phyloP scores from a whole-genome alignment of 208 protist species.

The Acanthamoeba quina region DNA sequence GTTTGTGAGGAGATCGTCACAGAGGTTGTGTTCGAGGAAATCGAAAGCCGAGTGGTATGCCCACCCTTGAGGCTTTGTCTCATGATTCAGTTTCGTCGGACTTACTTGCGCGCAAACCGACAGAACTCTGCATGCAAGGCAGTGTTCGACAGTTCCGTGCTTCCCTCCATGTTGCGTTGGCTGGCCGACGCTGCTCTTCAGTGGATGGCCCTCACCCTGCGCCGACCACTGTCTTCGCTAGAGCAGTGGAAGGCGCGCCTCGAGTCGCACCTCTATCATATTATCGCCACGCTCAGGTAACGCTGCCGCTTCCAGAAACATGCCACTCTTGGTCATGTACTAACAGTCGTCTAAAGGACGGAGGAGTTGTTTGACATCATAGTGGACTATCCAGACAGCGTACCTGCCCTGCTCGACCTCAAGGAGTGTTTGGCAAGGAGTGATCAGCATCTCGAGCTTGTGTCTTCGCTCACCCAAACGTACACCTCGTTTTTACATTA shows the following conservation, averaged over 20 bases:
- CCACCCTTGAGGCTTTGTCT: not conserved
- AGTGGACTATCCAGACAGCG: constrained; percentile 62
- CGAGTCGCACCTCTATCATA: constrained; percentile 41
- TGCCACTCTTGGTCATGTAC: not conserved
- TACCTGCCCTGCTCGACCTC: constrained; percentile 31
- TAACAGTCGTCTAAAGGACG: not conserved
- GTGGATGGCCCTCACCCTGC: constrained; percentile 18
- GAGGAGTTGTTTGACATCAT: constrained; percentile 61
- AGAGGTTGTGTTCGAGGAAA: constrained; percentile 32
- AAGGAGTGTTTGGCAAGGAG: constrained; percentile 40
- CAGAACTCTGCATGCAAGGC: constrained; percentile 40
- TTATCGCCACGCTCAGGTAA: constrained; percentile 9
- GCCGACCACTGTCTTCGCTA: not conserved
- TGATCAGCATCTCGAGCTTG: constrained; percentile 41
- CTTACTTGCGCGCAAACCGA: not conserved
- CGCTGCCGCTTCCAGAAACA: not conserved
- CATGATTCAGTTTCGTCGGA: no score
- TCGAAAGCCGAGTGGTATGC: constrained; percentile 3
- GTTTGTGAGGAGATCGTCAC: constrained; percentile 4
- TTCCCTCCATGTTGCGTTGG: constrained; percentile 47
- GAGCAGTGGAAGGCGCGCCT: not conserved
- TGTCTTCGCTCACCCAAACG: constrained; percentile 29
- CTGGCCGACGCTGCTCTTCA: not conserved
- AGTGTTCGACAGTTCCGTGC: constrained; percentile 10
- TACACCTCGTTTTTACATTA: not conserved